Base-by-base conservation (phyloP, 257 asterid species). In the Pogostemon cablin region DNA sequence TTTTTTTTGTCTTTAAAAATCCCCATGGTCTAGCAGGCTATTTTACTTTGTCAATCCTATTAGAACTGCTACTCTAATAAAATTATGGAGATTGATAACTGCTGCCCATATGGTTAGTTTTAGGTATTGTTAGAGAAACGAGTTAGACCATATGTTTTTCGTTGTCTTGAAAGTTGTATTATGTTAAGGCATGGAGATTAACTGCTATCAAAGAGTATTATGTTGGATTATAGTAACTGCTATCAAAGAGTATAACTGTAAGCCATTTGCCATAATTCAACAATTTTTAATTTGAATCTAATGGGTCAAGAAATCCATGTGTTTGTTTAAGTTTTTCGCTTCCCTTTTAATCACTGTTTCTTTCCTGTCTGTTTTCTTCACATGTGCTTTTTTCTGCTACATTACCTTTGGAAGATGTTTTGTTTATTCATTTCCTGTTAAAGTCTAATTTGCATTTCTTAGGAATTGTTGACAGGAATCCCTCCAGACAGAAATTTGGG, bases 391-490 rank as follows among this genome's bases (percentile, higher is more conserved):
- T 62, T 50, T 52, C 8, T n/a, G 11, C 3, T 66, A 9, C 35
- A 11, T 40, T 59, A 50, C 49, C 37, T 41, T 37, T 42, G 52
- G 12, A 43, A 46, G 65, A 57, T 50, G 38, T 17, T 67, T 50
- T 67, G 42, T 59, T 67, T n/a, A 76, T 68, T 47, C 57, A 4
- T 69, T 42, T 64, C 42, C 59, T 76, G 70, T 72, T 81, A 61
- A 61, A 68, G 49, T 56, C 75, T 85, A 47, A 77, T 62, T 65
- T 55, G 67, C 53, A 71, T 61, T 77, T 61, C 76, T 62, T 86
- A 90, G 96, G 89, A 81, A 72, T 87, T 69, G 66, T 76, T 72
- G 80, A 72, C 77, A 79, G 84, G 78, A 76, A 73, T 65, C 69
- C 64, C 55, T 54, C 79, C 8, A 77, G 38, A 15, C 79, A 76